phyloP scores from a whole-genome alignment of 2,329 filamentous ascomycete species.

The Tolypocladium ovalisporum region DNA sequence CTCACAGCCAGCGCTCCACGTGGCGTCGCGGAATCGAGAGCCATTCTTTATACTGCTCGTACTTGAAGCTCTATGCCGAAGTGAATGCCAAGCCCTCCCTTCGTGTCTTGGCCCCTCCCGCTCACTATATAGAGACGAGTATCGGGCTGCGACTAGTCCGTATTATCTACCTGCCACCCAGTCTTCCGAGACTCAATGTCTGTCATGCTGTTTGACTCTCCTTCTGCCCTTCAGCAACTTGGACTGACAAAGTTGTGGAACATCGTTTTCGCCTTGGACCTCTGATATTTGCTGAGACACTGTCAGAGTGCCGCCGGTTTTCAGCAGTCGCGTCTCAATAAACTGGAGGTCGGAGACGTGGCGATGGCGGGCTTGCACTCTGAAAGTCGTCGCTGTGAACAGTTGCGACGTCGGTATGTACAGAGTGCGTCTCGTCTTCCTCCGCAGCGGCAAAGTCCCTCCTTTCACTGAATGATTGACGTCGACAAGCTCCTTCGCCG shows the following conservation, averaged over 20 bases:
- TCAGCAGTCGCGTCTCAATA: not conserved
- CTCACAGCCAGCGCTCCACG: not conserved
- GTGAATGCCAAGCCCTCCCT: not conserved
- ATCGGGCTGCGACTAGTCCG: not conserved
- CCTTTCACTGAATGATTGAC: not conserved
- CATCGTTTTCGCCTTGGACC: not conserved
- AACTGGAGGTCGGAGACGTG: not conserved
- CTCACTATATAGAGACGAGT: not conserved
- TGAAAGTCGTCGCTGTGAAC: constrained; percentile 26
- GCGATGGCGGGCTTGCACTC: constrained; percentile 3
- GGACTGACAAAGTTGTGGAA: not conserved
- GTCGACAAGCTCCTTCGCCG: not conserved
- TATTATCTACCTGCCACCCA: not conserved
- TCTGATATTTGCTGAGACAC: not conserved
- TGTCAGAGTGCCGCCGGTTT: not conserved
- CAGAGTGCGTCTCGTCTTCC: constrained; percentile 8
- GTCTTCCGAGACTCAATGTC: not conserved
- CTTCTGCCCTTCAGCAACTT: not conserved
- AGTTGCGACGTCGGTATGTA: constrained; percentile 19
- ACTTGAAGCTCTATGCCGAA: too few species aligned
- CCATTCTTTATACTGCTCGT: too few species aligned
- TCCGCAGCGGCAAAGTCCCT: not conserved
- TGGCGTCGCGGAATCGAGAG: too few species aligned
- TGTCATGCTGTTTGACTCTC: not conserved
- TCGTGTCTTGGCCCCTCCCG: not conserved